These are phyloP conservation scores for Aureobasidium melanogenum DNA, from an alignment of 2,329 filamentous ascomycete species.

Conservation along the genomic window DNA sequence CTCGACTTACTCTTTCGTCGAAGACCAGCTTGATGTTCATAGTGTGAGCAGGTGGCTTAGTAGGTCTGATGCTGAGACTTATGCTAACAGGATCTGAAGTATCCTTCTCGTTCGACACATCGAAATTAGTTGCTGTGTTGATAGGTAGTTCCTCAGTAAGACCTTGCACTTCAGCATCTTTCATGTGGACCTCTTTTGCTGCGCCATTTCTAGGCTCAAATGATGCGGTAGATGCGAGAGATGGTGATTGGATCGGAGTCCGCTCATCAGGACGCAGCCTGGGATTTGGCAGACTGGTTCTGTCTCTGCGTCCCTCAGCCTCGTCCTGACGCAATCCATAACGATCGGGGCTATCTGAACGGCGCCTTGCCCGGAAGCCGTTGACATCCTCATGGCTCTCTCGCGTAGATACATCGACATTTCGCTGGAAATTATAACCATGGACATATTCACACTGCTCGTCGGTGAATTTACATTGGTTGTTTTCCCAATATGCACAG, in stretches of 20 bases:
- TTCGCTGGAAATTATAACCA: not conserved
- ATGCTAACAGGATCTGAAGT: not conserved
- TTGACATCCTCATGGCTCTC: not conserved
- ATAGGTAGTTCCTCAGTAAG: not conserved
- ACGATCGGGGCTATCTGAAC: not conserved
- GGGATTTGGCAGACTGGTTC: not conserved
- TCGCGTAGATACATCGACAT: not conserved
- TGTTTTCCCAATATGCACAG: constrained; percentile 2
- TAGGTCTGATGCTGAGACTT: not conserved
- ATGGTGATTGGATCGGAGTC: not conserved
- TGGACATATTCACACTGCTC: constrained; percentile 10
- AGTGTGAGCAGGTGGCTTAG: not conserved
- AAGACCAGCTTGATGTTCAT: not conserved
- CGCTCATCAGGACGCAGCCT: not conserved
- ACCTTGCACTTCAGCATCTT: not conserved
- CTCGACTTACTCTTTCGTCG: not conserved
- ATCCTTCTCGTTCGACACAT: not conserved
- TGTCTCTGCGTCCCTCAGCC: not conserved
- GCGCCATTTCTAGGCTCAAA: not conserved
- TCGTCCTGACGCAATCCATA: constrained; percentile 3
- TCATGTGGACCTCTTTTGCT: not conserved
- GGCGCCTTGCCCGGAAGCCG: not conserved
- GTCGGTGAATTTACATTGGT: constrained; percentile 4
- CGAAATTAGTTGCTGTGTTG: not conserved
- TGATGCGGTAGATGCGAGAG: not conserved